Conservation (phyloP, 495 filamentous ascomycete genomes). For the Aspergillus avenaceus region DNA sequence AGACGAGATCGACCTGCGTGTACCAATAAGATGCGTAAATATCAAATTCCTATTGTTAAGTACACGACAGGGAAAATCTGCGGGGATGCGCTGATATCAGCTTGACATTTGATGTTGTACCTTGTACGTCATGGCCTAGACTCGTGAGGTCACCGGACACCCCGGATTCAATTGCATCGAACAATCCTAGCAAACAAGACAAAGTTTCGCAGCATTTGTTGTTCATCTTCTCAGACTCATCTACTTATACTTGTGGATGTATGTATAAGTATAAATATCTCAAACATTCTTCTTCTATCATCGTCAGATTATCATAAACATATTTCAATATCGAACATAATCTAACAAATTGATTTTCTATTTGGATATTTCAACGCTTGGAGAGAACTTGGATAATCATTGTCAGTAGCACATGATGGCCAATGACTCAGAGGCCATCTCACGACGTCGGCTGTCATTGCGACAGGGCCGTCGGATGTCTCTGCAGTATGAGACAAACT, state of each 20-base stretch:
- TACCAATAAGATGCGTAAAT: not conserved
- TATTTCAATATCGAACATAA: too few species aligned
- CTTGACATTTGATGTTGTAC: too few species aligned
- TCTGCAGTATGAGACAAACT: conserved; percentile 2
- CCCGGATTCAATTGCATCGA: too few species aligned
- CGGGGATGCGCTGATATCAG: too few species aligned
- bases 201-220: not conserved
- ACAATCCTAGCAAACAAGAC: not conserved
- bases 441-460: conserved; percentile 30
- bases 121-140: not conserved
- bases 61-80: too few species aligned
- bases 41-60: conserved; percentile 5
- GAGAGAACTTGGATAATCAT: too few species aligned
- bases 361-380: too few species aligned
- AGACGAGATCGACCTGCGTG: not conserved
- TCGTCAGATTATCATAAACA: too few species aligned
- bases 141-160: not conserved
- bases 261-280: too few species aligned
- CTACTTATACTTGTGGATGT: too few species aligned
- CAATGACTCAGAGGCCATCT: conserved; percentile 1
- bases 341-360: too few species aligned
- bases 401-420: not conserved
- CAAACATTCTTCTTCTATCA: too few species aligned
- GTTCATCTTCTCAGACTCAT: not conserved
- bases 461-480: conserved; percentile 29